Base-by-base conservation (phyloP, 108 stramenopile genomes). In the Mayamaea pseudoterrestris region DNA sequence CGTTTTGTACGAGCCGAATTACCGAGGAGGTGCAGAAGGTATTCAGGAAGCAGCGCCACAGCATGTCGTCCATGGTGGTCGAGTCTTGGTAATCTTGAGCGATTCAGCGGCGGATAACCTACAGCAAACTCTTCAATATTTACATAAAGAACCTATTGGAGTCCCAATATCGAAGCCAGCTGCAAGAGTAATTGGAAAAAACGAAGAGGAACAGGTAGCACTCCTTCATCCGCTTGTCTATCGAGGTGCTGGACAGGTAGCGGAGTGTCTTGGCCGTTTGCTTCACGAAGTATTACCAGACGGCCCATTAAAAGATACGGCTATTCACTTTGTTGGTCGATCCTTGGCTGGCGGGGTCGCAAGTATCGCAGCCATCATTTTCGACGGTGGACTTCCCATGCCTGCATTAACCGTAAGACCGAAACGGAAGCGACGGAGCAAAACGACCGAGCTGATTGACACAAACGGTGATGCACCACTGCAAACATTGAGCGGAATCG, bases 281-380 rank as follows among this genome's bases (percentile, higher is more conserved):
- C 22, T 42, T 9, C 27, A 46, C 36, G n/a, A n/a, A n/a, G n/a
- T n/a, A n/a, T n/a, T n/a, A n/a, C n/a, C n/a, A n/a, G n/a, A n/a
- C n/a, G n/a, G n/a, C n/a, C n/a, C n/a, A n/a, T n/a, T n/a, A n/a
- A 53, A 61, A 35, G 29, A 36, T 0, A 57, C 71, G 8, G 88
- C 83, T 20, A 62, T 84, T 48, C 88, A 90, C 42, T 66, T 90
- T 64, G 80, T 90, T 20, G 88, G 88, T 2, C 66, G 73, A 46
- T 82, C 82, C 0, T 53, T 90, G 48, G 69, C 80, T 3, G 83
- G 78, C 18, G 78, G 78, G 18, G 73, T 84, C 20, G 80, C 71
- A 9, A 71, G 70, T 26, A 53, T 90, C 11, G 69, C 83, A 12
- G 83, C 88, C 17, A 60, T 49, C 12, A 80, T 90, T 13, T 36